These are phyloP conservation scores for Cordyceps tenuipes DNA, from an alignment of 2,329 filamentous ascomycete genomes.

Conservation along the genomic window DNA sequence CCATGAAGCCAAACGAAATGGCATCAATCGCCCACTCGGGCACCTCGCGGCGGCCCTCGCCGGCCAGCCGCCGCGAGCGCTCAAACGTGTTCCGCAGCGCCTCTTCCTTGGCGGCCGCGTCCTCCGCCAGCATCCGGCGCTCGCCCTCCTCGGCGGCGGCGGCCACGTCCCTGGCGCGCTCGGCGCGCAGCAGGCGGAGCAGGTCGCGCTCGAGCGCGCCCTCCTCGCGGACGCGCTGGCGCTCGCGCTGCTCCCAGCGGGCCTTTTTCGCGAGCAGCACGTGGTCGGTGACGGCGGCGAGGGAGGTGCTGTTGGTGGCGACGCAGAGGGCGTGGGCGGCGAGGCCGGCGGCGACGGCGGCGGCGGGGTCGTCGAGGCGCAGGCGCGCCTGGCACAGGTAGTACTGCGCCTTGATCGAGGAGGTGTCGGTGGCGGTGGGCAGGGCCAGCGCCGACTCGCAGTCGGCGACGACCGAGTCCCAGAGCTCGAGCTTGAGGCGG, in stretches of 20 bases:
- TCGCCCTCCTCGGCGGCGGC: constrained; percentile 34
- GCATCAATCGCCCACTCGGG: constrained; percentile 73
- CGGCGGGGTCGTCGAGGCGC: constrained; percentile 53
- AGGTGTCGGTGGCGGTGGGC: constrained; percentile 29
- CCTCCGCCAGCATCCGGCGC: constrained; percentile 36
- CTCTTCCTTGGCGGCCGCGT: constrained; percentile 39
- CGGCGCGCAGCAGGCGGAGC: constrained; percentile 40
- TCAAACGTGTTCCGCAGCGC: constrained; percentile 44
- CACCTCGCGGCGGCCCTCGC: constrained; percentile 47
- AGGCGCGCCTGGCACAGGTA: constrained; percentile 79
- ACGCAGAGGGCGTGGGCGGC: constrained; percentile 66
- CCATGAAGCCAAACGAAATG: constrained; percentile 66
- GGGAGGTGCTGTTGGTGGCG: constrained; percentile 53
- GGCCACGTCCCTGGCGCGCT: constrained; percentile 34
- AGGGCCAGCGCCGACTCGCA: constrained; percentile 67
- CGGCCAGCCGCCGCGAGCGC: constrained; percentile 31
- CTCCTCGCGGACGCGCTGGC: constrained; percentile 45
- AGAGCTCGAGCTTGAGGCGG: constrained; percentile 64
- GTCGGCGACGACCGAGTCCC: constrained; percentile 68
- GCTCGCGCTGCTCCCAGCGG: constrained; percentile 72
- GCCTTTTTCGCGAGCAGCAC: constrained; percentile 78
- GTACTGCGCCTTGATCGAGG: constrained; percentile 73
- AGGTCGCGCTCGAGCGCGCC: constrained; percentile 53
- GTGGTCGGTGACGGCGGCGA: constrained; percentile 61
- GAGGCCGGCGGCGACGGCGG: constrained; percentile 62